phyloP scores from a whole-genome alignment of 106 monocot genomes.

The Dactylorhiza incarnata region DNA sequence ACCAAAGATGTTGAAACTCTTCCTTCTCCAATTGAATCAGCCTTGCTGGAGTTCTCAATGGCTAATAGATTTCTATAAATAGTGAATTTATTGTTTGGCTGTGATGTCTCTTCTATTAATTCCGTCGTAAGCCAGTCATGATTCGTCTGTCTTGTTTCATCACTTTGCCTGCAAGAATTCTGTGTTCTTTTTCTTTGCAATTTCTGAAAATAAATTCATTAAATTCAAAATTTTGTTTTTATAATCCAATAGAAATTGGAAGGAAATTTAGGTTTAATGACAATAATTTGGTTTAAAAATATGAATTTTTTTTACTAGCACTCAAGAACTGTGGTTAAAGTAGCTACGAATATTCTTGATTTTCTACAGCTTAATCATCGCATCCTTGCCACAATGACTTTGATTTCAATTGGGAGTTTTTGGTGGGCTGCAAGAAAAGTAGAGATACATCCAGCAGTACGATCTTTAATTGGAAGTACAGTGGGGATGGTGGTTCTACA shows the following conservation, averaged over 20 bases:
- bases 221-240: not conserved
- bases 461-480: constrained; percentile 66
- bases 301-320: not conserved
- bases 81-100: not conserved
- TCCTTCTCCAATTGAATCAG: not conserved
- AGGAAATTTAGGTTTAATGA: not conserved
- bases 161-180: not conserved
- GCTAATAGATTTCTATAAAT: not conserved
- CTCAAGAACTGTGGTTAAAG: not conserved
- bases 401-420: constrained; percentile 55
- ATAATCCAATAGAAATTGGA: not conserved
- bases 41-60: not conserved
- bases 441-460: constrained; percentile 81
- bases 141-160: not conserved
- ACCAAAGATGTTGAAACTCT: not conserved
- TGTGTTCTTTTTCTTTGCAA: not conserved
- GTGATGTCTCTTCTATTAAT: not conserved
- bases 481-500: constrained; percentile 79
- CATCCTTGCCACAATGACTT: constrained; percentile 73
- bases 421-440: constrained; percentile 76
- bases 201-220: not conserved
- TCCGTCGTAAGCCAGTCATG: not conserved
- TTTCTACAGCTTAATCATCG: constrained; percentile 75
- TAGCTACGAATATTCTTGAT: not conserved
- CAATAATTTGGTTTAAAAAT: not conserved